Evolutionary conservation across 805 yeast species (phyloP).

Genomic region (Myxozyma udenii): DNA sequence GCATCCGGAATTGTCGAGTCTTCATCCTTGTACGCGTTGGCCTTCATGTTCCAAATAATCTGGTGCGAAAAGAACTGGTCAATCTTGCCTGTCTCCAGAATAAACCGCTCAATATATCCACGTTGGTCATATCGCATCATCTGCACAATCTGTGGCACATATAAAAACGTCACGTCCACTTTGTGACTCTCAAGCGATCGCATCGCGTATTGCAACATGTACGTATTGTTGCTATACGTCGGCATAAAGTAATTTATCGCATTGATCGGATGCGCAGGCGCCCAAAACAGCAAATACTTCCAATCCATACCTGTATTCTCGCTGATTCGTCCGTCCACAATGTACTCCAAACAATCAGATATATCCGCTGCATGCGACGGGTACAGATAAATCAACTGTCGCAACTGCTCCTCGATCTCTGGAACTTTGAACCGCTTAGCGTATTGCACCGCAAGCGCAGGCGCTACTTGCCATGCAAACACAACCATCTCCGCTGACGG

Average conservation of each 20-base stretch:
- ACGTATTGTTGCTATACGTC: conserved; percentile 61
- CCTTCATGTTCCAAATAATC: conserved; percentile 95
- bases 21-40: conserved; percentile 87
- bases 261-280: conserved; percentile 73
- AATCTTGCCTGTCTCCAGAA: conserved; percentile 86
- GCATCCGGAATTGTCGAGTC: conserved; percentile 74
- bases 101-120: conserved; percentile 85
- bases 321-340: conserved; percentile 38
- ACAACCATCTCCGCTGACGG: conserved; percentile 24
- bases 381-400: conserved; percentile 48
- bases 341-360: conserved; percentile 58
- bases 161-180: conserved; percentile 84
- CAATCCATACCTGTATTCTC: conserved; percentile 9
- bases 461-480: conserved; percentile 61
- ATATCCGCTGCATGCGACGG: conserved; percentile 60
- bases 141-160: conserved; percentile 97
- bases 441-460: conserved; percentile 68
- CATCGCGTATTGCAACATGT: conserved; percentile 80
- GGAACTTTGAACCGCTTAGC: conserved; percentile 54
- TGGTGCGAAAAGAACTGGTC: conserved; percentile 94
- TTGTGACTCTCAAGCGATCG: conserved; percentile 84
- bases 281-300: conserved; percentile 56
- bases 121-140: conserved; percentile 73
- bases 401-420: conserved; percentile 42
- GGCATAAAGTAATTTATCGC: conserved; percentile 82